Evolutionary conservation across 2,329 filamentous ascomycete species (phyloP), one percentile per base, ranked within the genome.

Genomic region (Metarhizium robertsii): DNA sequence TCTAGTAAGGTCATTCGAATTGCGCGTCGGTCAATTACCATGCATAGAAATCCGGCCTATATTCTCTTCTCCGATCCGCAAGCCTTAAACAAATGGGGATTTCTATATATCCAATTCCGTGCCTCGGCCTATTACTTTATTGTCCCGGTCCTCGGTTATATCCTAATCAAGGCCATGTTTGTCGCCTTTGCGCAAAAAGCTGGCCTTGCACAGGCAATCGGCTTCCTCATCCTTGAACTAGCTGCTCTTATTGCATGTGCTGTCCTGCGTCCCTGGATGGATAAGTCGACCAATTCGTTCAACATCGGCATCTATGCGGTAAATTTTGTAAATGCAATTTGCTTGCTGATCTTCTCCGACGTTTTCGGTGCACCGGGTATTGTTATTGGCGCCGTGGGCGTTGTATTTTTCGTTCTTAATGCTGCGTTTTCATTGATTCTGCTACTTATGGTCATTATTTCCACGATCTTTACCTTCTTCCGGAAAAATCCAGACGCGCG

Each of bases 61-160:
- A 95, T 96, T 64, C 84, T 96, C 59, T 96, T 95, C 75, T 96
- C 92, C 3, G 91, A 96, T 65, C 90, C 91, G 18, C 81, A 89
- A 58, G 86, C 88, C 54, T 80, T 96, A 60, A 96, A 96, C 81
- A 95, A 95, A 74, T 96, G 91, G 92, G 92, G 92, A 32, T 96
- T 96, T 77, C 81, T 96, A 61, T 96, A 96, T 67, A 90, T 96
- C 47, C 92, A 95, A 70, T 96, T 95, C 79, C 88, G 92, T 65
- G 92, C 92, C 36, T 92, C 91, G 1, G 90, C 90, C 42, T 96
- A 96, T 79, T 96, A 94, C 77, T 96, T 92, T 71, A 89, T 96
- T 64, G 81, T 94, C 38, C 90, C 90, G 0, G 74, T 86, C 53
- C 77, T 96, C 54, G 71, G 75, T 51, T 95, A 96, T 71, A 83